Evolutionary conservation across 2,329 filamentous ascomycete species (phyloP).

Genomic region (Exophiala aquamarina): DNA sequence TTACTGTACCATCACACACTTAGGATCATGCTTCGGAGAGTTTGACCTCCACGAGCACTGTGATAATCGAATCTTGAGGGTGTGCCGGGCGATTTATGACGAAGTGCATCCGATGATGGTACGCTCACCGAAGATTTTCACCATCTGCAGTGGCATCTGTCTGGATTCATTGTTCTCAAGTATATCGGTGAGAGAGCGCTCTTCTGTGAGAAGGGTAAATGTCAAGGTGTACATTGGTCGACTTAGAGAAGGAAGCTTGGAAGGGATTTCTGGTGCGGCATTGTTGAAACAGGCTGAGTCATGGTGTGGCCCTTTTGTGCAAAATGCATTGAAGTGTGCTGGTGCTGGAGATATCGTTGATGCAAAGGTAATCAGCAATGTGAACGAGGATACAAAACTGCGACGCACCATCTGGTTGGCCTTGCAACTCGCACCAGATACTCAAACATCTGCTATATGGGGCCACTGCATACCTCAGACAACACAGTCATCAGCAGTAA

Average conservation of each 20-base stretch:
- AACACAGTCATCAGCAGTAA: too few species aligned
- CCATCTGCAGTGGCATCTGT: conserved; percentile 15
- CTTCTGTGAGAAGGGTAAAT: conserved; percentile 7
- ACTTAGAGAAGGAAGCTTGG: background rate
- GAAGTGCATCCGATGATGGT: conserved; percentile 10
- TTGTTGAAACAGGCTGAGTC: conserved; percentile 12
- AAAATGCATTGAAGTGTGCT: conserved; percentile 12
- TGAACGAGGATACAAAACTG: conserved; percentile 4
- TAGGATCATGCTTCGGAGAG: conserved; percentile 1
- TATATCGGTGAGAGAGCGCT: conserved; percentile 2
- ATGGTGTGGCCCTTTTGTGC: conserved; percentile 11
- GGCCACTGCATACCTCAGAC: too few species aligned
- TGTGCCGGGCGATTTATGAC: conserved; percentile 11
- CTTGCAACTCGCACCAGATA: too few species aligned
- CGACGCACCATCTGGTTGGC: conserved; percentile 9
- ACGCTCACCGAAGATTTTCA: conserved; percentile 8
- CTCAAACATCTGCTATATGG: too few species aligned
- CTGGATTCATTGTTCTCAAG: conserved; percentile 13
- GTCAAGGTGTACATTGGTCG: conserved; percentile 14
- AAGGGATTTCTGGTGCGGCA: background rate
- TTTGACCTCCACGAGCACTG: conserved; percentile 4
- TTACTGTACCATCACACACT: conserved; percentile 4
- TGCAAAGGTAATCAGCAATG: conserved; percentile 1
- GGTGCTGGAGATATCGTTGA: conserved; percentile 8
- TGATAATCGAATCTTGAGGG: conserved; percentile 16